Evolutionary conservation across 108 stramenopile genomes (phyloP).

Genomic region (Skeletonema menzelii): DNA sequence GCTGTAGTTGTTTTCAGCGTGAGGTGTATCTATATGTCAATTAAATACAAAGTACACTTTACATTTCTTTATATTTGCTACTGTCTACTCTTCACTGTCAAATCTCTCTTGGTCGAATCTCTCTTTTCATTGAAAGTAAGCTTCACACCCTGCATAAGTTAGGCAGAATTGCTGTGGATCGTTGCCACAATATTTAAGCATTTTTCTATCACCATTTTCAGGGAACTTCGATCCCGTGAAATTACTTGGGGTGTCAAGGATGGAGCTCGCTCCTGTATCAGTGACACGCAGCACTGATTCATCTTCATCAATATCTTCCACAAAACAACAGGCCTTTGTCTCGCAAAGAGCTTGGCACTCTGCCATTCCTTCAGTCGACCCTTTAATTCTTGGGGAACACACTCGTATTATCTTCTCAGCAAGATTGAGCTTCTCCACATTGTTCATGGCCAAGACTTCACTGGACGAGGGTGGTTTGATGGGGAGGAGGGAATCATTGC

Average conservation of each 20-base stretch:
- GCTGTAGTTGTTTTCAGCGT: neutral
- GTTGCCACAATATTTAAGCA: slow-evolving; percentile 13
- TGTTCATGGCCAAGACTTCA: slow-evolving; percentile 7
- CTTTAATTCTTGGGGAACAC: slow-evolving; percentile 6
- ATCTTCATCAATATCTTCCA: slow-evolving; percentile 1
- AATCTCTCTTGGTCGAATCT: neutral
- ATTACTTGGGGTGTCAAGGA: neutral
- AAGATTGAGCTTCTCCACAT: slow-evolving; percentile 7
- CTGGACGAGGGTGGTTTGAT: neutral
- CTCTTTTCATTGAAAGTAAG: slow-evolving; percentile 1
- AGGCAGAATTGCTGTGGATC: slow-evolving; percentile 15
- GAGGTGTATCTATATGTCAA: no score
- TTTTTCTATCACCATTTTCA: neutral
- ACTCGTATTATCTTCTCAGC: slow-evolving; percentile 19
- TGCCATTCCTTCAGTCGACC: neutral
- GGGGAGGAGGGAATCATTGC: neutral
- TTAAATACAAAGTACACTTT: neutral
- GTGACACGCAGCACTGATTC: neutral
- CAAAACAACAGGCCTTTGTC: slow-evolving; percentile 24
- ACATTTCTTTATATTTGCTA: neutral
- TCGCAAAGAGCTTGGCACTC: slow-evolving; percentile 14
- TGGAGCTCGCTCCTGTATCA: neutral
- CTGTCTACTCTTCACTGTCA: neutral
- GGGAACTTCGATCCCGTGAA: neutral
- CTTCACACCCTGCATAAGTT: slow-evolving; percentile 24